Evolutionary conservation across 805 yeast genomes (phyloP), one percentile per base, ranked within the genome.

Genomic region (Cyberlindnera euphorbiae): DNA sequence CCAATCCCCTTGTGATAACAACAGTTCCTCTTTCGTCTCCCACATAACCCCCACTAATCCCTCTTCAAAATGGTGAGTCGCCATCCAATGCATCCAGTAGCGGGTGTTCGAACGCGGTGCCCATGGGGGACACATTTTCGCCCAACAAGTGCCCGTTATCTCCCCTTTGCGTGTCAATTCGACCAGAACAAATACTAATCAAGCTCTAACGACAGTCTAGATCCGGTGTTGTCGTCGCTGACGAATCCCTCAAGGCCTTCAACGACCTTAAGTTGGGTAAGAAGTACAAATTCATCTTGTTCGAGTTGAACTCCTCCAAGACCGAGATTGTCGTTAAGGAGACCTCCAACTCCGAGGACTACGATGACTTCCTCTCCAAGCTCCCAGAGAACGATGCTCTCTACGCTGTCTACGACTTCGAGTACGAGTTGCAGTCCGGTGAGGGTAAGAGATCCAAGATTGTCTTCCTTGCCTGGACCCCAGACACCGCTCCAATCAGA

Each of bases 371-470:
- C 67, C 67, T 90, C 55, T 87, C 77, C 61, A 77, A 83, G 59
- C 77, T 93, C 56, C 96, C 97, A 54, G 98, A 93, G 71, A 77
- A 84, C 62, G 96, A 90, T 60, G 87, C 97, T 69, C 79, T 89
- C 64, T 93, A 93, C 64, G 98, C 97, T 42, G 79, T 93, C 39
- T 93, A 87, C 69, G 97, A 90, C 69, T 90, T 93, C 56, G 97
- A 90, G 70, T 93, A 89, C 67, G 95, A 88, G 65, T 69, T 86
- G 42, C 77, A 82, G 49, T 78, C 76, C 35, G 89, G 87, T 54
- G 97, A 90, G 67, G 98, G 98, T 62, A 88, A 87, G 75, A 84
- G 95, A 73, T 76, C 80, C 49, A 79, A 77, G 63, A 73, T 78
- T 46, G 70, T 77, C 29, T 68, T 78, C 69, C 66, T 68, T 71